Conservation (phyloP, 2,329 filamentous ascomycete genomes). For the Neospermospora avenae region DNA sequence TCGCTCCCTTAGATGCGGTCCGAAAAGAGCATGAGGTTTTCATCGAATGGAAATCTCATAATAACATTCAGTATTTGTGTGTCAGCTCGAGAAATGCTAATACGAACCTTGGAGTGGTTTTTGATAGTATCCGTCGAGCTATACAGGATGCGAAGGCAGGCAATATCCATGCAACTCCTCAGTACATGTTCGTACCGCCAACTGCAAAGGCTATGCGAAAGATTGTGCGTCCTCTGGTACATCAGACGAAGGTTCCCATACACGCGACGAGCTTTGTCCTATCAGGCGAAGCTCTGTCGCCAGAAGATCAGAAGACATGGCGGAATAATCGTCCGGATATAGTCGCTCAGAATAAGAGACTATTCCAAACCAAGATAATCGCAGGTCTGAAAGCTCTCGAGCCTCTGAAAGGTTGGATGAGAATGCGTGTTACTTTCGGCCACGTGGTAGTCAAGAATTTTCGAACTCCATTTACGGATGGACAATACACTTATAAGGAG, state of each 20-base stretch:
- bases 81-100: constrained; percentile 14
- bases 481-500: constrained; percentile 18
- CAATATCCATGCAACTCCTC: constrained; percentile 19
- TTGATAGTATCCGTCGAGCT: constrained; percentile 26
- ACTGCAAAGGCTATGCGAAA: constrained; percentile 15
- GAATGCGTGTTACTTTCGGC: constrained; percentile 35
- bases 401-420: constrained; percentile 29
- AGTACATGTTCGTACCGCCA: constrained; percentile 30
- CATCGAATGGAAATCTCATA: constrained; percentile 17
- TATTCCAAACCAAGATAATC: constrained; percentile 22
- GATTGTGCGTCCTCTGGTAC: constrained; percentile 12
- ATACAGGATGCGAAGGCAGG: constrained; percentile 22
- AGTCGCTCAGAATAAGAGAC: constrained; percentile 12
- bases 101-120: constrained; percentile 10
- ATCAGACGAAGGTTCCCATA: neutral
- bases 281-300: constrained; percentile 14
- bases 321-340: constrained; percentile 10
- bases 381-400: constrained; percentile 23
- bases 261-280: constrained; percentile 17
- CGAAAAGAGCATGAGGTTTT: constrained; percentile 19
- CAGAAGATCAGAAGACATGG: constrained; percentile 21
- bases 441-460: constrained; percentile 26
- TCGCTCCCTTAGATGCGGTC: neutral
- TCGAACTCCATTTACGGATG: constrained; percentile 18
- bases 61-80: constrained; percentile 12